phyloP scores from a whole-genome alignment of 2,329 filamentous ascomycete genomes.

The Blumeria hordei region DNA sequence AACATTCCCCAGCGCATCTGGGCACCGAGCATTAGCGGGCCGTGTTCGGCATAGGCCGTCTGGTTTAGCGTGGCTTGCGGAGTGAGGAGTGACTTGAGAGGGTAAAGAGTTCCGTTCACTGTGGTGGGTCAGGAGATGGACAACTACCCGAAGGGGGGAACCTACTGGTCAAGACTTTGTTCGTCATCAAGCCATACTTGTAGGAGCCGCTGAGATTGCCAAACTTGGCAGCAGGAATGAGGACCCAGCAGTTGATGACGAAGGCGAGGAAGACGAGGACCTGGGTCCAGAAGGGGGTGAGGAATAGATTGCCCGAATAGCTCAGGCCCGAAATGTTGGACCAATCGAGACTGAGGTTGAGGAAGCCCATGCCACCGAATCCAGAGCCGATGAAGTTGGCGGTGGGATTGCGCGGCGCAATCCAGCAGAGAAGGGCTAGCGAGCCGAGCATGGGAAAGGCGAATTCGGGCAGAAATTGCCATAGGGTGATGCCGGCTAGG shows the following conservation, averaged over 20 bases:
- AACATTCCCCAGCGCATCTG: constrained; percentile 34
- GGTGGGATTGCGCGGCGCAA: constrained; percentile 29
- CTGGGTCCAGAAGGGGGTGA: constrained; percentile 34
- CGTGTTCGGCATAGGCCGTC: constrained; percentile 23
- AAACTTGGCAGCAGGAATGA: constrained; percentile 33
- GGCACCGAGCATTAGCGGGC: constrained; percentile 30
- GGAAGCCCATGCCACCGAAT: constrained; percentile 35
- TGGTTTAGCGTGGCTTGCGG: constrained; percentile 14
- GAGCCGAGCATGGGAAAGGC: constrained; percentile 34
- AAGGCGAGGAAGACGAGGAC: constrained; percentile 30
- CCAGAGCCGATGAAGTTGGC: constrained; percentile 37
- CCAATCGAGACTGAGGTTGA: constrained; percentile 36
- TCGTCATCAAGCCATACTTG: constrained; percentile 31
- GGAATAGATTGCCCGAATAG: constrained; percentile 22
- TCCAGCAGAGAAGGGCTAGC: constrained; percentile 37
- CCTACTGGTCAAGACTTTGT: constrained; percentile 26
- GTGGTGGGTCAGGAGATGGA: constrained; percentile 1
- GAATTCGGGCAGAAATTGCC: constrained; percentile 38
- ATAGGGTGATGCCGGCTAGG: constrained; percentile 27
- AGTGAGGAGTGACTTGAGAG: constrained; percentile 15
- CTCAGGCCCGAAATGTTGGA: constrained; percentile 27
- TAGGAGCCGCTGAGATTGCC: constrained; percentile 25
- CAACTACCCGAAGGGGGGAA: not conserved
- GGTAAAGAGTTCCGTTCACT: constrained; percentile 16
- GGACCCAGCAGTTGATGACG: constrained; percentile 29